These are phyloP conservation scores for Gossypium aridum DNA, from an alignment of 441 rosid genomes.

Conservation along the genomic window DNA sequence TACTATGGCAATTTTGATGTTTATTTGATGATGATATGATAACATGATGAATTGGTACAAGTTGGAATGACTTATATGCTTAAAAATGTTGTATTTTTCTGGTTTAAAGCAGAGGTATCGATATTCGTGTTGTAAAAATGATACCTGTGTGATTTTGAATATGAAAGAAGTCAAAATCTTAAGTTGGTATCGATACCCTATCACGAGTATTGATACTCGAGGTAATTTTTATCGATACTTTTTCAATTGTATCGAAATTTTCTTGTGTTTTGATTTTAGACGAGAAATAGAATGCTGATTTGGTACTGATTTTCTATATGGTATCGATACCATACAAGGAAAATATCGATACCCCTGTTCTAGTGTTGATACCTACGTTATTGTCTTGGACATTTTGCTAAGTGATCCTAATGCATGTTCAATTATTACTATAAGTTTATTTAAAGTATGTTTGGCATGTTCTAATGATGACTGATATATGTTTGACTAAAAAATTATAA, in stretches of 20 bases:
- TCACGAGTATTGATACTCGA: not conserved
- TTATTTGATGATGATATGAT: not conserved
- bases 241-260: too few relatives aligned
- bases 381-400: not conserved
- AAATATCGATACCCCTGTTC: not conserved
- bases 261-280: not conserved
- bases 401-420: not conserved
- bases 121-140: not conserved
- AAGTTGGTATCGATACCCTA: not conserved
- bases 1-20: not conserved
- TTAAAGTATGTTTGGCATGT: not conserved
- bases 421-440: not conserved
- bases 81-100: too few relatives aligned
- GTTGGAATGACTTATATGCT: not conserved
- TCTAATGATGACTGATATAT: not conserved
- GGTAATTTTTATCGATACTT: not conserved
- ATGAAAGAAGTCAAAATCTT: not conserved
- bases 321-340: not conserved
- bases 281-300: not conserved
- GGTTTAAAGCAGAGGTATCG: not conserved
- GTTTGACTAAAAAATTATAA: not conserved
- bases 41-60: not conserved
- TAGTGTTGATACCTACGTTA: not conserved
- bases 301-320: not conserved
- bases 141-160: not conserved